Evolutionary conservation across 352 stramenopile species (phyloP), one percentile per base, ranked within the genome.

Genomic region (Plasmopara halstedii): DNA sequence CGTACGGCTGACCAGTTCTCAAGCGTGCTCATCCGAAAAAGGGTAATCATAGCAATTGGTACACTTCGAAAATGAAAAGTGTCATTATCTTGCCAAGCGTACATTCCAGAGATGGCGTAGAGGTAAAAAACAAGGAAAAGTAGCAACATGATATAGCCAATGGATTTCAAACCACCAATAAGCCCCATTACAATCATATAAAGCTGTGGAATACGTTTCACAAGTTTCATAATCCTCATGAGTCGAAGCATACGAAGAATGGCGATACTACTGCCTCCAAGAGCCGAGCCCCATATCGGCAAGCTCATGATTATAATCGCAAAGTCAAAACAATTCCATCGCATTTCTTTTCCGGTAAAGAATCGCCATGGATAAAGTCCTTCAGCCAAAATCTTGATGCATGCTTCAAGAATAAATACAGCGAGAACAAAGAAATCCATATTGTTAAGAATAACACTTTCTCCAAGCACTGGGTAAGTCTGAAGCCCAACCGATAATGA

Each of bases 171-270:
- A 1, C 83, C 81, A 26, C 75, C 80, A 22, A 96, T 87, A 15
- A 96, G 74, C 0, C 84, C 86, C 70, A 95, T 90, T 35, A 95
- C 75, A 55, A 96, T 93, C 66, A 96, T 88, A 50, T 87, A 87
- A n/a, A 96, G 67, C 59, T 94, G 79, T 13, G 85, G 85, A 18
- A 96, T 69, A 6, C 75, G 67, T 64, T 95, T 94, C 39, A 95
- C 79, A 2, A 96, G 69, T 42, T 96, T 95, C 65, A 95, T 83
- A 52, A 95, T 89, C 19, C 84, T 79, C 62, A 95, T 73, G 2
- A 96, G 56, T 23, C 86, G 73, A 11, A 95, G 56, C 64, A 96
- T 83, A 4, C 84, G 68, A 36, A 96, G 58, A 49, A 96, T 83
- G 14, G 67, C 70, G 32, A 95, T 82, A 50, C 79, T 90, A 32